Evolutionary conservation across 2,329 filamentous ascomycete species (phyloP).

Genomic region (Alternaria solani): DNA sequence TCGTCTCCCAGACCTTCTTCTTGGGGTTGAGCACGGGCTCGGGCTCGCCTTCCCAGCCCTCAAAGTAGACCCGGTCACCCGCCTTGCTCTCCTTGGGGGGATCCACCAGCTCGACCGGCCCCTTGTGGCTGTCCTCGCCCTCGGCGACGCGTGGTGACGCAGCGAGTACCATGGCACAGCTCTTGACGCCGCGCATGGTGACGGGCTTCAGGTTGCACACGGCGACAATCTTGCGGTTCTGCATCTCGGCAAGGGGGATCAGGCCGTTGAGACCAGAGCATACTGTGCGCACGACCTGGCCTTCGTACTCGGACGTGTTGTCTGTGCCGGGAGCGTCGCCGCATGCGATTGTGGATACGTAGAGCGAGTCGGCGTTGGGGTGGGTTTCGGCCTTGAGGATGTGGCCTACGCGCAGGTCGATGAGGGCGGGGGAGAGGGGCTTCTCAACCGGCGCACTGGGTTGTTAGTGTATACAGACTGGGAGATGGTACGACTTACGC

Average conservation of each 20-base stretch:
- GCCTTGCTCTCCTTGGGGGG: conserved; percentile 81
- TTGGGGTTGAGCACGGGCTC: conserved; percentile 96
- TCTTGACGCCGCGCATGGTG: conserved; percentile 93
- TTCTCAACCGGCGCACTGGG: conserved; percentile 67
- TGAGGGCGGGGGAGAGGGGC: conserved; percentile 81
- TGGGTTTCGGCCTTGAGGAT: conserved; percentile 96
- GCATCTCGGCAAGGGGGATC: conserved; percentile 93
- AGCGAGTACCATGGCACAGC: conserved; percentile 89
- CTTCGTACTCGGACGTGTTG: conserved; percentile 90
- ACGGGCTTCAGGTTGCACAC: conserved; percentile 99
- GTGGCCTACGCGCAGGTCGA: conserved; percentile 95
- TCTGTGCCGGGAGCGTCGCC: conserved; percentile 86
- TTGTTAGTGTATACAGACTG: conserved; percentile 22
- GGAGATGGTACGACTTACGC: conserved; percentile 33
- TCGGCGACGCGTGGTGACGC: conserved; percentile 85
- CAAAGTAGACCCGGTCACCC: conserved; percentile 89
- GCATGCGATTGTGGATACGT: conserved; percentile 93
- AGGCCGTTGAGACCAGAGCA: conserved; percentile 97
- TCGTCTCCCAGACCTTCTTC: conserved; percentile 99
- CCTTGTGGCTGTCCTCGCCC: conserved; percentile 85
- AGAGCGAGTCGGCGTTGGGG: conserved; percentile 95
- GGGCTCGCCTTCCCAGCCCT: conserved; percentile 92
- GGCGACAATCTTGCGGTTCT: conserved; percentile 90
- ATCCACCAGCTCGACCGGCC: conserved; percentile 88
- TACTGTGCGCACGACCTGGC: conserved; percentile 90